A percentile compares a stretch with the other conserved stretches of the same genome.
Evolutionary conservation across 2,329 filamentous ascomycete genomes (phyloP).

Genomic region (Hypomyces perniciosus): DNA sequence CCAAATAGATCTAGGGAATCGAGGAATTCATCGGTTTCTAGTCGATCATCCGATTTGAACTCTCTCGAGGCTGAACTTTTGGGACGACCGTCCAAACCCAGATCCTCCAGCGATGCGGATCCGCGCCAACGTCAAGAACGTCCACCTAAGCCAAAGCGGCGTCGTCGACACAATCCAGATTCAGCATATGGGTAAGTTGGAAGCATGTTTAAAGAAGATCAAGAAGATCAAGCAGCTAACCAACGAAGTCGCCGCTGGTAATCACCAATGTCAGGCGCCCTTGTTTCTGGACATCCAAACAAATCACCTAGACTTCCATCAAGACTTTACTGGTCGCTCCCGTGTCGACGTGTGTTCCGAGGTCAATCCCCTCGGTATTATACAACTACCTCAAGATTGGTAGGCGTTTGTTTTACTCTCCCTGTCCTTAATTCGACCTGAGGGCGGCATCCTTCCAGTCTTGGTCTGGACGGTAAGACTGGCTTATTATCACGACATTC

Average conservation of each 20-base stretch:
- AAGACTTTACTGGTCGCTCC: neutral
- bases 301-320: neutral
- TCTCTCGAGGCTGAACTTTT: conserved; percentile 35
- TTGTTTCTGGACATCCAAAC: too few species aligned
- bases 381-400: too few species aligned
- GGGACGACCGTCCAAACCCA: conserved; percentile 27
- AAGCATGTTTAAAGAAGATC: neutral
- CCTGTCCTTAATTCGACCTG: too few species aligned
- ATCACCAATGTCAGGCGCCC: neutral
- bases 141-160: conserved; percentile 24
- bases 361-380: too few species aligned
- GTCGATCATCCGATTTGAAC: conserved; percentile 31
- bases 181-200: conserved; percentile 32
- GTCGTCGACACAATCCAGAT: conserved; percentile 30
- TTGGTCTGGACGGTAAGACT: neutral
- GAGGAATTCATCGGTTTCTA: conserved; percentile 25
- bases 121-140: conserved; percentile 18
- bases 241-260: conserved; percentile 32
- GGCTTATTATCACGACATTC: neutral
- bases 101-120: conserved; percentile 21
- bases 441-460: neutral
- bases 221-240: neutral
- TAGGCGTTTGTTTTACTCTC: too few species aligned
- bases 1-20: conserved; percentile 21
- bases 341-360: neutral